Conservation (phyloP, 805 yeast genomes). For the Sungouiozyma intestinalis region DNA sequence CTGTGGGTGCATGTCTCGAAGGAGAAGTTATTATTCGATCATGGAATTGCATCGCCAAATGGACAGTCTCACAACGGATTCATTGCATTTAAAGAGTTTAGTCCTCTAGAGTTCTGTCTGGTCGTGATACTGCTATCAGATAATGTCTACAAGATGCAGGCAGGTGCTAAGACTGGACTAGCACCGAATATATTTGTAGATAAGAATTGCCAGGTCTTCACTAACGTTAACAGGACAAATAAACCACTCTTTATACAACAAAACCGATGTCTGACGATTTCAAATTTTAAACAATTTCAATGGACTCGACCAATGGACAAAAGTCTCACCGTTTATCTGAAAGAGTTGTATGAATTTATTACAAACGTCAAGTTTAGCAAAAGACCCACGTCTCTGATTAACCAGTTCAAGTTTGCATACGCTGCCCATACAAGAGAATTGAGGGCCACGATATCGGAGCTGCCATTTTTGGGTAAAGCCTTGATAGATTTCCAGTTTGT, state of each 20-base stretch:
- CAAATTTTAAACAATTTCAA: constrained; percentile 11
- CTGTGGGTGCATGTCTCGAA: constrained; percentile 12
- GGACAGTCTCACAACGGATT: background rate
- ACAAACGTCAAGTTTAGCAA: constrained; percentile 15
- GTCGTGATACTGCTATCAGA: background rate
- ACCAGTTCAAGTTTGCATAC: constrained; percentile 7
- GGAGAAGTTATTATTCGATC: constrained; percentile 5
- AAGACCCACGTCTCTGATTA: constrained; percentile 1
- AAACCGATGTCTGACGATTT: constrained; percentile 1
- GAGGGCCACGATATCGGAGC: constrained; percentile 8
- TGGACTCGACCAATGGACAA: constrained; percentile 2
- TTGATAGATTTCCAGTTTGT: constrained; percentile 13
- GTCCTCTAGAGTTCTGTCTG: constrained; percentile 16
- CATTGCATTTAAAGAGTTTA: constrained; percentile 11
- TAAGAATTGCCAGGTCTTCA: background rate
- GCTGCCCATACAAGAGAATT: constrained; percentile 3
- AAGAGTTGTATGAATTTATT: constrained; percentile 9
- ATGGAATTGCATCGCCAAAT: background rate
- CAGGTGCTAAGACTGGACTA: background rate
- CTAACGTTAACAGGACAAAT: too few relatives aligned
- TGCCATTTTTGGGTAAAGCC: constrained; percentile 9
- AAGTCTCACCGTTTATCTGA: constrained; percentile 10
- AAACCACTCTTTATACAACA: too few relatives aligned
- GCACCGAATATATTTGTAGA: background rate
- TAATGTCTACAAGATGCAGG: background rate